Conservation (phyloP, 345 rosid genomes). For the Carallia brachiata region DNA sequence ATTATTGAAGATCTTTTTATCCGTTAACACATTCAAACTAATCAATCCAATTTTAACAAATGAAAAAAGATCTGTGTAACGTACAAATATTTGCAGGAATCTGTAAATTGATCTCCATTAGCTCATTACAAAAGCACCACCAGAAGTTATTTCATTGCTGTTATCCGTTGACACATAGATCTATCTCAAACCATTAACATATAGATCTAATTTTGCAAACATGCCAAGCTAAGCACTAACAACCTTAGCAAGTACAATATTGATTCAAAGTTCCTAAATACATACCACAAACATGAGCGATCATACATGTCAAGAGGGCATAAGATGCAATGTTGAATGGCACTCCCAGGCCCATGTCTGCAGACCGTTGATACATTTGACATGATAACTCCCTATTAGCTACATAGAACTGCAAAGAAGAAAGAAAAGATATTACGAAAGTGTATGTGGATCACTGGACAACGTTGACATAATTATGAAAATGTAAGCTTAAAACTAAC, state of each 20-base stretch:
- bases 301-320: slow-evolving; percentile 83
- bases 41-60: neutral
- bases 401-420: slow-evolving; percentile 63
- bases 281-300: slow-evolving; percentile 95
- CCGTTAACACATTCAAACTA: neutral
- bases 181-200: neutral
- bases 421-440: too few species aligned
- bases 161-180: neutral
- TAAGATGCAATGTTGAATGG: slow-evolving; percentile 97
- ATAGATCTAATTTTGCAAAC: too few species aligned
- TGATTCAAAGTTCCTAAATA: neutral
- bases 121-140: neutral
- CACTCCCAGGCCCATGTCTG: slow-evolving; percentile 96
- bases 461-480: slow-evolving; percentile 1
- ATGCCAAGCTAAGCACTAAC: neutral
- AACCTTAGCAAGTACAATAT: neutral
- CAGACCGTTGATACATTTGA: slow-evolving; percentile 97
- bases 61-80: neutral
- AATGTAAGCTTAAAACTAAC: slow-evolving; percentile 27
- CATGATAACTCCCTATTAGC: slow-evolving; percentile 91
- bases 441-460: neutral
- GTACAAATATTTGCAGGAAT: neutral
- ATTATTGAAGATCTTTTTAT: neutral
- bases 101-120: neutral
- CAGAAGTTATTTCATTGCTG: neutral